Conservation (phyloP, 1,284 basidiomycete species). For the Rhizopogon parksii region DNA sequence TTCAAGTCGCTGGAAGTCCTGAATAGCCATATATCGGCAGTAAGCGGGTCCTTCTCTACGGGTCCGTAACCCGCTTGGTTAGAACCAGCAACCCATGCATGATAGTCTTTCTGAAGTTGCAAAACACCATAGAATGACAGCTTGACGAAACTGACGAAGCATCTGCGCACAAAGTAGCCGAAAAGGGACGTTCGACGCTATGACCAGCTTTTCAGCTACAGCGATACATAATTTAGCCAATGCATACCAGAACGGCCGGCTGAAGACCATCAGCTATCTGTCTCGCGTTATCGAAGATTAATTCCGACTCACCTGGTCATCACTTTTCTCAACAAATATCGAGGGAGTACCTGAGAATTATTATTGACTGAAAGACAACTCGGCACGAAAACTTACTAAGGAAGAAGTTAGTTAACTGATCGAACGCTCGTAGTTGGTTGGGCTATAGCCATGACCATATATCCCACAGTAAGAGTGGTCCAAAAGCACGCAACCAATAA, state of each 20-base stretch:
- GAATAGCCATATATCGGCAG: slow-evolving; percentile 53
- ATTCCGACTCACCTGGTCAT: slow-evolving; percentile 36
- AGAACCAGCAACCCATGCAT: slow-evolving; percentile 52
- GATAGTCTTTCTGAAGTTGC: slow-evolving; percentile 57
- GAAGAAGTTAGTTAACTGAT: slow-evolving; percentile 59
- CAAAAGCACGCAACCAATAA: neutral
- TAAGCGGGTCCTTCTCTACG: slow-evolving; percentile 51
- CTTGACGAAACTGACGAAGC: slow-evolving; percentile 65
- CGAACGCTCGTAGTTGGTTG: slow-evolving; percentile 42
- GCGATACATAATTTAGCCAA: neutral
- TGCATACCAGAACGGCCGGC: slow-evolving; percentile 26
- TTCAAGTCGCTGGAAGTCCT: slow-evolving; percentile 62
- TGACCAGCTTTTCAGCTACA: slow-evolving; percentile 8
- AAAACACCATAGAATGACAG: slow-evolving; percentile 63
- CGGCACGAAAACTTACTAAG: slow-evolving; percentile 37
- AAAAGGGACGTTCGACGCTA: slow-evolving; percentile 69
- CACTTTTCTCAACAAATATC: slow-evolving; percentile 47
- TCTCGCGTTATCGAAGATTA: neutral
- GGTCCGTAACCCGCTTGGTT: slow-evolving; percentile 40
- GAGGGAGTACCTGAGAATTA: slow-evolving; percentile 37
- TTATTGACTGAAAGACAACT: slow-evolving; percentile 4
- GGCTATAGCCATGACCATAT: slow-evolving; percentile 31
- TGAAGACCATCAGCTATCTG: slow-evolving; percentile 9
- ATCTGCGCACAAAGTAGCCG: slow-evolving; percentile 71
- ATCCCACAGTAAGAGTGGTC: neutral